These are phyloP conservation scores for Ceratobasidium sp. DNA, from an alignment of 1,284 basidiomycete species.

Conservation along the genomic window DNA sequence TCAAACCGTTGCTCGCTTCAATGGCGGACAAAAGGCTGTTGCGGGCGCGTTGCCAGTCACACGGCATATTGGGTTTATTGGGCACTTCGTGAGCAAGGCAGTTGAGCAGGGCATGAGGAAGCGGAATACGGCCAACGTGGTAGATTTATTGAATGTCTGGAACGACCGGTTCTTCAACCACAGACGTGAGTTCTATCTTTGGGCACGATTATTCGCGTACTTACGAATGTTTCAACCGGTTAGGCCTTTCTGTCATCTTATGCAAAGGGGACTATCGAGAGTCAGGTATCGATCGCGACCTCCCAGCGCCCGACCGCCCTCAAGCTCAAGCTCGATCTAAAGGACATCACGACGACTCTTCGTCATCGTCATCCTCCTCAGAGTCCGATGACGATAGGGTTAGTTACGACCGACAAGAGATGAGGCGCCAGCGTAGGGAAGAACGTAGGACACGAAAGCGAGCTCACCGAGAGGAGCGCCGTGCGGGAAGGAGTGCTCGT, in stretches of 20 bases:
- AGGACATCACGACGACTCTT: not conserved
- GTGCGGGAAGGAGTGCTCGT: not conserved
- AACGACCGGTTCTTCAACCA: conserved; percentile 25
- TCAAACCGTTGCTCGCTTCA: conserved; percentile 3
- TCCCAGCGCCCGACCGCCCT: conserved; percentile 15
- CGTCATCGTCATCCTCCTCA: conserved; percentile 13
- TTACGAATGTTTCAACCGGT: not conserved
- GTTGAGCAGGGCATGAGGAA: conserved; percentile 23
- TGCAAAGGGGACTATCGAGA: conserved; percentile 10
- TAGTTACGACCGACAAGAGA: not conserved
- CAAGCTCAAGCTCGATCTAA: not conserved
- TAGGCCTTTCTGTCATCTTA: conserved; percentile 12
- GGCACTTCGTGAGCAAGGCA: conserved; percentile 13
- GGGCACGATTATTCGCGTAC: not conserved
- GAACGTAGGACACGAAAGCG: conserved; percentile 3
- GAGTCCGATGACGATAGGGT: not conserved
- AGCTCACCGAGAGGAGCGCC: conserved; percentile 6
- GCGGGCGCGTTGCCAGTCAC: conserved; percentile 23
- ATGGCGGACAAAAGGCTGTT: not conserved
- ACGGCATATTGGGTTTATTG: conserved; percentile 1
- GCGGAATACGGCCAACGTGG: not conserved
- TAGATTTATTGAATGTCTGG: not conserved
- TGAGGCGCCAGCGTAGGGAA: not conserved
- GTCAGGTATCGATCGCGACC: not conserved
- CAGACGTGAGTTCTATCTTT: conserved; percentile 5